Base-by-base conservation (phyloP, 495 filamentous ascomycete genomes). In the Chaetomium tenue region DNA sequence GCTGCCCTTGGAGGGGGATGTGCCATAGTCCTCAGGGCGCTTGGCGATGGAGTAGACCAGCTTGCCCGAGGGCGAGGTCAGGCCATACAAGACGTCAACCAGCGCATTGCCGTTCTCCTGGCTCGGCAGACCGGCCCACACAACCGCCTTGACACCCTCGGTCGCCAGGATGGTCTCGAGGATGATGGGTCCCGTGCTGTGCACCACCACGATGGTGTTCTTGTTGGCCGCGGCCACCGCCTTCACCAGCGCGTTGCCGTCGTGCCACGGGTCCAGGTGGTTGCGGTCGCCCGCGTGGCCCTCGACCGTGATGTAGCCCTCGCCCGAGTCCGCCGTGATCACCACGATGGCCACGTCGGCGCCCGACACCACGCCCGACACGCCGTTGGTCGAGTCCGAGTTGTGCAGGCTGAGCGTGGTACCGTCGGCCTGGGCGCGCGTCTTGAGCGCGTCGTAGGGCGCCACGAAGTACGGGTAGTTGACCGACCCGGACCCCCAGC, bases 11-110 rank as follows among this genome's bases (percentile, higher is more conserved):
- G 87, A 71, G 16, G 76, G 80, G 75, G 56, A 71, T 58, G 87
- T 86, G 0, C 91, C 92, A 65, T 97, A 98, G 76, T 98, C 93
- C 54, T 81, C 78, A 0, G 88, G 77, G 2, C 75, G 81, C 75
- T 91, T 95, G 47, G 88, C 94, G 58, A 97, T 88, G 0, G 93
- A 98, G 75, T 96, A 98, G 3, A 92, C 92, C 37, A 97, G 81
- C 54, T 89, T 89, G 16, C 94, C 94, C 40, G 87, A 92, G 12
- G 92, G 93, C 66, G 89, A 88, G 5, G 87, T 79, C 8, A 84
- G 83, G n/a, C 94, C 94, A 61, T 94, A 93, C 0, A 98, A 79
- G 8, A 98, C 81, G 71, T 97, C 92, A 0, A 86, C 84, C 12
- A 98, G 76, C 3, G 93, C 89, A 64, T 93, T 91, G 11, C 94